A percentile compares a stretch with the other conserved stretches of the same genome.
Evolutionary conservation across 1,284 basidiomycete species (phyloP).

Genomic region (Ceratobasidium sp.): DNA sequence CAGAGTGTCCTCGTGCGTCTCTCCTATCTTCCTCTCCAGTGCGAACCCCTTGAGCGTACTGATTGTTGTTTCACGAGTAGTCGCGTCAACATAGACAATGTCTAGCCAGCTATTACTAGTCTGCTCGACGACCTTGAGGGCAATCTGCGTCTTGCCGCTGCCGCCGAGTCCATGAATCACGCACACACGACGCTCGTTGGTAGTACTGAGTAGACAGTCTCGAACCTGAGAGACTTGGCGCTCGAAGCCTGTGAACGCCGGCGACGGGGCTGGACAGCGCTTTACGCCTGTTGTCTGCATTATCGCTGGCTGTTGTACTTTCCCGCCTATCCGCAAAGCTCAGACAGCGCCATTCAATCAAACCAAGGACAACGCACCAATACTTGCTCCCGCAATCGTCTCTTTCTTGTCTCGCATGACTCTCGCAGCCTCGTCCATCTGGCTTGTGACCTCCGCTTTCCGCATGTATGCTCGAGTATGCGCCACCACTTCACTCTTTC

Average conservation of each 20-base stretch:
- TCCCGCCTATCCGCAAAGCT: too few relatives aligned
- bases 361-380: background rate
- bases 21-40: background rate
- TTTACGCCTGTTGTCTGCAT: background rate
- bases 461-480: background rate
- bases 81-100: constrained; percentile 31
- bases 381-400: background rate
- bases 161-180: constrained; percentile 19
- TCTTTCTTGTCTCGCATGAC: background rate
- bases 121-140: constrained; percentile 3
- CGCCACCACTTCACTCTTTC: too few relatives aligned
- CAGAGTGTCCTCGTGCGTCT: background rate
- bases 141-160: constrained; percentile 4
- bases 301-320: too few relatives aligned
- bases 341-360: background rate
- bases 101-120: background rate
- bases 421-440: background rate
- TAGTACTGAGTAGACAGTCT: background rate
- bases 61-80: background rate
- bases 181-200: background rate
- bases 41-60: constrained; percentile 8
- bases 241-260: background rate
- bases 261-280: background rate
- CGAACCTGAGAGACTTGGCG: background rate
- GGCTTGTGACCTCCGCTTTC: background rate